Percentiles rank a stretch among this genome's conserved stretches.
Conservation (phyloP, 106 monocot species). For the Gastrodia elata region DNA sequence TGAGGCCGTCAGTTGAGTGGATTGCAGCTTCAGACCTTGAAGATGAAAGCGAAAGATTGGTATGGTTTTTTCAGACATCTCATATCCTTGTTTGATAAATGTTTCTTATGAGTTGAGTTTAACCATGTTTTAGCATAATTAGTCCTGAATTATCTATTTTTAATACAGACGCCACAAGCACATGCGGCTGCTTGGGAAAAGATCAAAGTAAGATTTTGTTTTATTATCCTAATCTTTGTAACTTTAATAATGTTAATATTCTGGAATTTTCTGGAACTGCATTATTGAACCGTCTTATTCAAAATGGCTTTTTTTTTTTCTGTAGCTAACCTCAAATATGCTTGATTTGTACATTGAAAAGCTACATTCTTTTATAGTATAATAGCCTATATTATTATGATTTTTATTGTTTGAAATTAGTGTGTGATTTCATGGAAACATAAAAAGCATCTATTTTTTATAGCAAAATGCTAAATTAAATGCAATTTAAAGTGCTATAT, state of each 20-base stretch:
- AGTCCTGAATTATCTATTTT: conserved; percentile 8
- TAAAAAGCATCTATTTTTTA: background rate
- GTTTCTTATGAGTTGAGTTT: background rate
- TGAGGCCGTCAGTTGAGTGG: conserved; percentile 61
- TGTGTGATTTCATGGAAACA: background rate
- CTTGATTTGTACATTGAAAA: background rate
- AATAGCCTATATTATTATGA: background rate
- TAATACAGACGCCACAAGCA: conserved; percentile 52
- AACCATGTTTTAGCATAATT: background rate
- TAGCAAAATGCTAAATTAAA: background rate
- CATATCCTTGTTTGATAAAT: background rate
- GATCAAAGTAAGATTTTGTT: conserved; percentile 36
- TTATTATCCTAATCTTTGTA: background rate
- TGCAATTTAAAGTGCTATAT: background rate
- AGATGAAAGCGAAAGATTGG: conserved; percentile 48
- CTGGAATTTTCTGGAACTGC: background rate
- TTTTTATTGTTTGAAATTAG: background rate
- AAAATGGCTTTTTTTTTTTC: background rate
- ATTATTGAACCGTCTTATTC: background rate
- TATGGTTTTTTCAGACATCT: conserved; percentile 15
- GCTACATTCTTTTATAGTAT: background rate
- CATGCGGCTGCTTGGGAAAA: conserved; percentile 61
- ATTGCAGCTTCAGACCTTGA: conserved; percentile 84
- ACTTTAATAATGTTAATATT: background rate
- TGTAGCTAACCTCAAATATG: background rate